These are phyloP conservation scores for Coffea canephora DNA, from an alignment of 257 asterid genomes.

Conservation along the genomic window DNA sequence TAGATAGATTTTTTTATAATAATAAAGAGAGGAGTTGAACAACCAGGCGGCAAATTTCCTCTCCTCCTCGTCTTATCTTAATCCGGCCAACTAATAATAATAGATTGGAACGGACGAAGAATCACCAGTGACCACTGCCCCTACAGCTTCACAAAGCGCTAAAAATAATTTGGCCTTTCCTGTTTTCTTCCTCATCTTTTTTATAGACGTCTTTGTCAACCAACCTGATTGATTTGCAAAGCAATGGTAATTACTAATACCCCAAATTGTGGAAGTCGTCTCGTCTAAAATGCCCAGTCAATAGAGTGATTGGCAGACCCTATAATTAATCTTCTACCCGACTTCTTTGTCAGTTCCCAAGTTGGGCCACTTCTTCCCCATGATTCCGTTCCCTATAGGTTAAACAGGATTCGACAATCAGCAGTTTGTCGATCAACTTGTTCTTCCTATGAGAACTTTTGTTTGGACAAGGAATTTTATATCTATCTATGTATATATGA, in stretches of 20 bases:
- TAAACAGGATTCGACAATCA: background rate
- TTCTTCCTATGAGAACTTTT: background rate
- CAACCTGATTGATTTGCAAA: background rate
- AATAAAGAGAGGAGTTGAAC: background rate
- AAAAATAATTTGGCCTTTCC: background rate
- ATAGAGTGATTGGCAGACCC: background rate
- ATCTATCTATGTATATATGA: no score
- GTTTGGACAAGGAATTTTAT: no score
- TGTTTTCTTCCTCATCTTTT: background rate
- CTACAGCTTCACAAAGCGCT: background rate
- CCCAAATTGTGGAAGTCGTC: background rate
- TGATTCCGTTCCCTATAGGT: background rate
- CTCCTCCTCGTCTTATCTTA: background rate
- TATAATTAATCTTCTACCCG: background rate
- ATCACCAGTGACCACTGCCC: background rate
- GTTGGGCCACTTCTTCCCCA: background rate
- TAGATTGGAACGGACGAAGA: background rate
- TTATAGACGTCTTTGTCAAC: background rate
- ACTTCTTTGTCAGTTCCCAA: background rate
- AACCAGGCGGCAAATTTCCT: conserved; percentile 7
- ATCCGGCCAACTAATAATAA: background rate
- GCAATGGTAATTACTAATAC: background rate
- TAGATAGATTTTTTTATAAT: no score
- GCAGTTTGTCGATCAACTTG: background rate
- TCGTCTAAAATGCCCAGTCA: background rate